Evolutionary conservation across 176 grass and related monocot genomes (phyloP), one percentile per base, ranked within the genome.

Genomic region (Phoenix dactylifera): DNA sequence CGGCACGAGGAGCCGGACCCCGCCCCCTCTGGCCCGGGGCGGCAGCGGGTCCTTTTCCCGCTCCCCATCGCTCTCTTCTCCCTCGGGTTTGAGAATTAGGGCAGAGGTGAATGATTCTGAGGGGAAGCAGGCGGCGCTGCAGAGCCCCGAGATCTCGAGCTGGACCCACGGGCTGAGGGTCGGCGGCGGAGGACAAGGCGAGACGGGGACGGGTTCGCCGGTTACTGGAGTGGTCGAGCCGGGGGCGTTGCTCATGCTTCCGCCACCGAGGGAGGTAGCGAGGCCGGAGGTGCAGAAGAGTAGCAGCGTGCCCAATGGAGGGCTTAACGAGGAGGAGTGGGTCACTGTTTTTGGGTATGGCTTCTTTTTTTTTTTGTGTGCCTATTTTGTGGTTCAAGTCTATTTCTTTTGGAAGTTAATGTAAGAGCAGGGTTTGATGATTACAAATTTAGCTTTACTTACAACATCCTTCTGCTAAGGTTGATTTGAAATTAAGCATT

Each of bases 331-430:
- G 55, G 55, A 81, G 55, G 79, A 92, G 63, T 98, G 93, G 93
- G 65, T 98, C 63, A 88, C 88, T 62, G 87, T 98, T 15, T 98
- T 89, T 64, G 87, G 92, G 92, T 97, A 57, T 80, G 82, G 5
- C 4, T 63, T 65, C 15, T 32, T 78, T 68, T 44, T 2, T 22
- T 49, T 57, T 1, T 2, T 39, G 9, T 76, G 16, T 44, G 28
- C 28, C 35, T 44, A 9, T 44, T 44, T 44, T 44, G 7, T 44
- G 35, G 3, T 44, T 44, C 35, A 12, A 44, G 35, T 44, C 35
- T 44, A 44, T 44, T 44, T 44, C 35, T 12, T 0, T 12, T 44
- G 35, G 7, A 44, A 44, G 7, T 12, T 44, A 12, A 44, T 44
- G 35, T 44, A 44, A 44, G 12, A 44, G 1, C 35, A 12, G 2